Base-by-base conservation (phyloP, 2,329 filamentous ascomycete species). In the Hymenoscyphus fraxineus region DNA sequence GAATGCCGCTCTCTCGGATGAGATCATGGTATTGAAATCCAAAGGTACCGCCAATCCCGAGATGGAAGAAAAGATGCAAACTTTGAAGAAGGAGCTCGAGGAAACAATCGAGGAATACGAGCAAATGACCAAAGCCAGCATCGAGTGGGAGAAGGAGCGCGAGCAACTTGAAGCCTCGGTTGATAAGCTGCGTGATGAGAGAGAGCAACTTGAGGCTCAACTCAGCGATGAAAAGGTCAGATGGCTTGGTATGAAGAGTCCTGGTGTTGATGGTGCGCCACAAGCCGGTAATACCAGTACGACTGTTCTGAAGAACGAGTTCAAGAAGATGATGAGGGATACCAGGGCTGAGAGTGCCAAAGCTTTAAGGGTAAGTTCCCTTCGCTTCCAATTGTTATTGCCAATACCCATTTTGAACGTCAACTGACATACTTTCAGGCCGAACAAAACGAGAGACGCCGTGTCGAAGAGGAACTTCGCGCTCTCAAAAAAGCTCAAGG, bases 321-420 rank as follows among this genome's bases (percentile, higher is more conserved):
- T 92, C 74, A 90, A 90, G 80, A 91, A 89, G 79, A 91, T 91
- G 88, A 91, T 91, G 88, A 82, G 87, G 68, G 88, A 91, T 72
- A 86, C 86, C 58, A 84, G 88, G 66, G 80, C 82, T 1, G 89
- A 92, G 75, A 87, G 84, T 66, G 78, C 86, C 71, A 88, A 83
- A 77, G 79, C 82, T 65, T 73, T 91, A 64, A 86, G 85, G 79
- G 88, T 91, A 76, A 78, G 85, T 79, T 66, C 63, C 39, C 54
- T 22, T 61, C 38, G 35, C 44, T 15, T 62, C 22, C 31, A 32
- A 19, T 12, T 55, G 63, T 27, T 22, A 58, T 61, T 71, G 35
- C 35, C 63, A 68, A 47, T 64, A 39, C n/a, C 39, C 40, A 60
- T 60, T 12, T 39, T 63, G 54, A 62, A 63, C 41, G 16, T 70